These are phyloP conservation scores for Pseudoneurospora amorphoporcata DNA, from an alignment of 495 filamentous ascomycete species.

Conservation along the genomic window DNA sequence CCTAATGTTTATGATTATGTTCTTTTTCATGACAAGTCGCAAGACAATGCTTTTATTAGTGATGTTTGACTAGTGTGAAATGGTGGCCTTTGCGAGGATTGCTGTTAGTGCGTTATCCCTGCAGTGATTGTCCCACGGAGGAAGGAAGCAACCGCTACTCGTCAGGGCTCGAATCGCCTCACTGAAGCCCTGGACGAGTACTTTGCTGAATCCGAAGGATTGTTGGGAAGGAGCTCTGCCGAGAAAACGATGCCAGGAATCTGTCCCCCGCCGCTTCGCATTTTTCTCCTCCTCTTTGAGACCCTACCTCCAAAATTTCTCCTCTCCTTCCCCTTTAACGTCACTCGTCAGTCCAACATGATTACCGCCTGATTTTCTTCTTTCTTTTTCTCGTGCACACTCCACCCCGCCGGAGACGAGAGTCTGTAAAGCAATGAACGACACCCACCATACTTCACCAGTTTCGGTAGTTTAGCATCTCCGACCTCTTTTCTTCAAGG, in stretches of 20 bases:
- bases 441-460: too few relatives aligned
- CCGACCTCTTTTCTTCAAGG: background rate
- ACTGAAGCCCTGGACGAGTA: too few relatives aligned
- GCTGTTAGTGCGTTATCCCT: background rate
- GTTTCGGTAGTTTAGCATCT: too few relatives aligned
- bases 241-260: background rate
- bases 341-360: too few relatives aligned
- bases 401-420: background rate
- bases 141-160: background rate
- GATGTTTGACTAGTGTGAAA: background rate
- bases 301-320: too few relatives aligned
- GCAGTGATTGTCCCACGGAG: too few relatives aligned
- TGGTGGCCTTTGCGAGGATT: background rate
- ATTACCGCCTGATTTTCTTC: background rate
- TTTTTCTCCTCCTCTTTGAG: background rate
- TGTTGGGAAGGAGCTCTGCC: background rate
- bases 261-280: background rate
- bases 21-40: background rate
- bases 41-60: background rate
- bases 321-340: too few relatives aligned
- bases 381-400: background rate
- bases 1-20: background rate
- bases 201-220: background rate
- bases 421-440: background rate
- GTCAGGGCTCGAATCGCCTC: too few relatives aligned